These are phyloP conservation scores for Claviceps capensis DNA, from an alignment of 2,329 filamentous ascomycete genomes.

Conservation along the genomic window DNA sequence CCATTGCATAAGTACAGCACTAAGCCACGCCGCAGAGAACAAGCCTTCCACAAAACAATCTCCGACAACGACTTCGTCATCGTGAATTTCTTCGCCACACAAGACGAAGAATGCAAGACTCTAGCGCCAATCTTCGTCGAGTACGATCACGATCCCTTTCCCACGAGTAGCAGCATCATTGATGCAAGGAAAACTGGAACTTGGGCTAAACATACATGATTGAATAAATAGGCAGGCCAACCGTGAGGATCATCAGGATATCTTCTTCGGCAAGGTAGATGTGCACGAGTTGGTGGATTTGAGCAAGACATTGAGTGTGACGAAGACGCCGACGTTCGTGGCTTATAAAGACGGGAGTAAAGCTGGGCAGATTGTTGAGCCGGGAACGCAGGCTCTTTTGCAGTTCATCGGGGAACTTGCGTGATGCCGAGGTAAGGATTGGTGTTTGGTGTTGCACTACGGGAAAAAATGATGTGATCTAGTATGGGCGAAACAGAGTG, in stretches of 20 bases:
- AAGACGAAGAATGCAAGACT: slow-evolving; percentile 1
- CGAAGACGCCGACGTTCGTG: slow-evolving; percentile 1
- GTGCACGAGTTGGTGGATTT: slow-evolving; percentile 1
- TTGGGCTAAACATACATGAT: no score
- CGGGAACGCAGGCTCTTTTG: slow-evolving; percentile 2
- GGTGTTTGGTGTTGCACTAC: neutral
- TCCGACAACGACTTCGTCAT: slow-evolving; percentile 1
- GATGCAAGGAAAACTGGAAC: neutral
- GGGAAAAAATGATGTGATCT: no score
- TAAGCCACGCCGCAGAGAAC: neutral
- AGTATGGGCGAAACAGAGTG: no score
- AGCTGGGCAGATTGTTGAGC: neutral
- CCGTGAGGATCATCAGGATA: neutral
- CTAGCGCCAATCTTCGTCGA: slow-evolving; percentile 6
- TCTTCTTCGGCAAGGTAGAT: slow-evolving; percentile 3
- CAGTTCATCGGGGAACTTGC: slow-evolving; percentile 1
- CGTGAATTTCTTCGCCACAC: slow-evolving; percentile 4
- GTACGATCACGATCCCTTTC: neutral
- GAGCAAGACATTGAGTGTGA: neutral
- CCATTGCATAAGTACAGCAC: neutral
- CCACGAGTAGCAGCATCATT: neutral
- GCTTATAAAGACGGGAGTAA: slow-evolving; percentile 1
- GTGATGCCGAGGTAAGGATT: neutral
- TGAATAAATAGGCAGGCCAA: slow-evolving; percentile 2
- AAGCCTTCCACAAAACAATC: neutral